phyloP scores from a whole-genome alignment of 78 protist genomes.

The Monocercomonoides exilis region DNA sequence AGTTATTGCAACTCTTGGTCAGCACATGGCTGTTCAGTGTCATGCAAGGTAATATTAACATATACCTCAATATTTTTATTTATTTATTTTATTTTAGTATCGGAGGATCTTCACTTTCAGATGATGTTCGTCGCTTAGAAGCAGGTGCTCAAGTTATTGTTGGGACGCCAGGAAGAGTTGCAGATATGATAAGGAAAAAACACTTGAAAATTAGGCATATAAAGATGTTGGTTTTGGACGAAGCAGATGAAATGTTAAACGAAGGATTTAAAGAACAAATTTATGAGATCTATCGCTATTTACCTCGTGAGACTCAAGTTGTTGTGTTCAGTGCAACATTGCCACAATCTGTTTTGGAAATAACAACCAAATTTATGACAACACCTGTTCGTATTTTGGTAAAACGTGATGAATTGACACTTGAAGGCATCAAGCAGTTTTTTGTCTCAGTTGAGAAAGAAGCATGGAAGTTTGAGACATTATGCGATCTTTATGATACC shows the following conservation, averaged over 20 bases:
- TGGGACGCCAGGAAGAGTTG: constrained; percentile 95
- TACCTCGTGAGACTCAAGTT: constrained; percentile 45
- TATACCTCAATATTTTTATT: not conserved
- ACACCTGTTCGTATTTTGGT: constrained; percentile 88
- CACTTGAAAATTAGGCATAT: constrained; percentile 46
- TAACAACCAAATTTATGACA: constrained; percentile 85
- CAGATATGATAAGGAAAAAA: constrained; percentile 43
- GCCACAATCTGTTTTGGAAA: constrained; percentile 61
- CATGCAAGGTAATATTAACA: not conserved
- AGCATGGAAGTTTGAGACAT: constrained; percentile 97
- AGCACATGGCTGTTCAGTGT: constrained; percentile 34
- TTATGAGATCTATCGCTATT: constrained; percentile 46
- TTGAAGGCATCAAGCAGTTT: constrained; percentile 89
- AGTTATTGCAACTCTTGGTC: constrained; percentile 50
- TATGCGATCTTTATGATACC: constrained; percentile 94
- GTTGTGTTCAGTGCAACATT: constrained; percentile 56
- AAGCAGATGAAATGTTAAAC: constrained; percentile 97
- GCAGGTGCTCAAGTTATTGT: constrained; percentile 76
- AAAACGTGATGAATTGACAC: constrained; percentile 94
- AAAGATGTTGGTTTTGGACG: constrained; percentile 90
- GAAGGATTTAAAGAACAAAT: constrained; percentile 65
- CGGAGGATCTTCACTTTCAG: constrained; percentile 52
- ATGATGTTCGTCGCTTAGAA: constrained; percentile 50
- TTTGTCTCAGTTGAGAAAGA: constrained; percentile 91
- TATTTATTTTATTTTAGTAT: constrained; percentile 49